Percentiles rank a stretch among this genome's conserved stretches.
These are phyloP conservation scores for Entonaema liquescens DNA, from an alignment of 495 filamentous ascomycete species.

Conservation along the genomic window DNA sequence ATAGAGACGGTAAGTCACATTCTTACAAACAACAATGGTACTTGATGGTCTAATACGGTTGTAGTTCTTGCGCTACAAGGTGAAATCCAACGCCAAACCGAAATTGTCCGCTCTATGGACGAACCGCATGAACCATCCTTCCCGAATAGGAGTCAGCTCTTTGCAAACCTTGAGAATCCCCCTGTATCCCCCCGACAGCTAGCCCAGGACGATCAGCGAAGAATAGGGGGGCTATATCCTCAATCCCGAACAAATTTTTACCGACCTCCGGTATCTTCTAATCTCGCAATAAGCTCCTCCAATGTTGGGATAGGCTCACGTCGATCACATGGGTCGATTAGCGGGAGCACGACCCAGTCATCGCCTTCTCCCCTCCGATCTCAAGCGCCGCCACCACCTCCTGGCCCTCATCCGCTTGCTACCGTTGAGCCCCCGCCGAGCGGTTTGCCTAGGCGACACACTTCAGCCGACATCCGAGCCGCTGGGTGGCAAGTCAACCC, in stretches of 20 bases:
- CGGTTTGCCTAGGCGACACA: conserved; percentile 85
- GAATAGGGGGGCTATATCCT: conserved; percentile 57
- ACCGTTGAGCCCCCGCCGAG: conserved; percentile 77
- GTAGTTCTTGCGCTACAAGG: conserved; percentile 81
- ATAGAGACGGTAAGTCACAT: conserved; percentile 66
- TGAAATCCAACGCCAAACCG: conserved; percentile 85
- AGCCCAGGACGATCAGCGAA: conserved; percentile 83
- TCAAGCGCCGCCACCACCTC: conserved; percentile 71
- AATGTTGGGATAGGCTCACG: conserved; percentile 80
- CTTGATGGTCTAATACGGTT: conserved; percentile 41
- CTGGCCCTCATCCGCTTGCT: conserved; percentile 78
- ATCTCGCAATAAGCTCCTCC: conserved; percentile 71
- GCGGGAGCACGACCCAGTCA: conserved; percentile 66
- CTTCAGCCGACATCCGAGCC: conserved; percentile 92
- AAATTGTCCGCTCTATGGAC: conserved; percentile 72
- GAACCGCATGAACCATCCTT: conserved; percentile 80
- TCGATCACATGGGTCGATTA: conserved; percentile 81
- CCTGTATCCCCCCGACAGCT: conserved; percentile 93
- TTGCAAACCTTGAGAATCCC: conserved; percentile 78
- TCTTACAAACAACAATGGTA: conserved; percentile 11
- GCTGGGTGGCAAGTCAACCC: conserved; percentile 82
- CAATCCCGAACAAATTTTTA: conserved; percentile 62
- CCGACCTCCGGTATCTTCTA: conserved; percentile 81
- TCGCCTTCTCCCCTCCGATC: conserved; percentile 77
- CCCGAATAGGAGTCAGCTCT: conserved; percentile 77